Evolutionary conservation across 2,329 filamentous ascomycete genomes (phyloP).

Genomic region (Bipolaris cookei): DNA sequence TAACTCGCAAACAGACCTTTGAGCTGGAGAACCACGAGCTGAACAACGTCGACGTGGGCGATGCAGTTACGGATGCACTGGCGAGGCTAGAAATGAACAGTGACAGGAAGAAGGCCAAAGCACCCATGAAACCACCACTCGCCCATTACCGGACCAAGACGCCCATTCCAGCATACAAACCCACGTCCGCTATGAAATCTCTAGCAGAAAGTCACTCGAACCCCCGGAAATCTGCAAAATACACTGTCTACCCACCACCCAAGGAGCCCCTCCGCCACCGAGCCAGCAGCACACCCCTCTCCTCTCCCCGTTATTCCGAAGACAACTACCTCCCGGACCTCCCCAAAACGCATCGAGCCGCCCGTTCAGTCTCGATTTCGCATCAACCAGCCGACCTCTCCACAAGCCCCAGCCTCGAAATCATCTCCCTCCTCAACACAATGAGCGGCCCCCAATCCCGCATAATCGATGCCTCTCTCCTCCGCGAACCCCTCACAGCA

Average conservation of each 20-base stretch:
- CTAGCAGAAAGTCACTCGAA: background rate
- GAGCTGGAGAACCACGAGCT: slow-evolving; percentile 27
- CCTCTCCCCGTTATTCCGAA: background rate
- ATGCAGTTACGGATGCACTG: slow-evolving; percentile 28
- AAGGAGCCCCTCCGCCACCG: slow-evolving; percentile 4
- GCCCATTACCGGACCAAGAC: slow-evolving; percentile 5
- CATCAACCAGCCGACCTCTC: slow-evolving; percentile 2
- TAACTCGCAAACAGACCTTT: slow-evolving; percentile 15
- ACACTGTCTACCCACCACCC: slow-evolving; percentile 9
- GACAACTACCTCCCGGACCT: background rate
- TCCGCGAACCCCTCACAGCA: slow-evolving; percentile 5
- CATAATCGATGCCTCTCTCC: slow-evolving; percentile 22
- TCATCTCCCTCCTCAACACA: slow-evolving; percentile 24
- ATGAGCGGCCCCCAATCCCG: slow-evolving; percentile 16
- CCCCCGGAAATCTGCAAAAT: slow-evolving; percentile 3
- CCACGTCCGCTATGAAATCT: background rate
- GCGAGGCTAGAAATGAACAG: slow-evolving; percentile 30
- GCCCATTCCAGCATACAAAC: slow-evolving; percentile 1
- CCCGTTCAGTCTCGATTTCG: background rate
- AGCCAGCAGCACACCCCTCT: slow-evolving; percentile 1
- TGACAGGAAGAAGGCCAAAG: slow-evolving; percentile 12
- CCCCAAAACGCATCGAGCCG: background rate
- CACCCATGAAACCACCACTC: slow-evolving; percentile 7
- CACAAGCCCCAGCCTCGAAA: slow-evolving; percentile 23
- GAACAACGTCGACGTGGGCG: slow-evolving; percentile 27